A percentile compares a stretch with the other conserved stretches of the same genome.
These are phyloP conservation scores for Westerdykella ornata DNA, from an alignment of 2,329 filamentous ascomycete species.

Conservation along the genomic window DNA sequence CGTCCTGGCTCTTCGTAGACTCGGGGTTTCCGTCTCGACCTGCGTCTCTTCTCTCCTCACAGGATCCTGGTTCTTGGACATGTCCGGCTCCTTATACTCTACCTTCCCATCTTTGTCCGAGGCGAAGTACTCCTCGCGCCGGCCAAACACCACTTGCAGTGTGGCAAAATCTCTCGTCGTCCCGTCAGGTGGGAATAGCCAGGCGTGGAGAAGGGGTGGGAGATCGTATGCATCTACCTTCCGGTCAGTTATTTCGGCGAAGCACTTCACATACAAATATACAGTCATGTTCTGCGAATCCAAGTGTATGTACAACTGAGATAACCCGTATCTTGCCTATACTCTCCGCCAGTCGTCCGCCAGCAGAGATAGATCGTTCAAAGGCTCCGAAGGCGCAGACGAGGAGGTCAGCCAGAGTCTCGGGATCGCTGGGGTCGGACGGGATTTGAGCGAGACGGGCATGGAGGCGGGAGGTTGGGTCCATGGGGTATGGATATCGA, in stretches of 20 bases:
- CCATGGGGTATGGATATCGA: constrained; percentile 14
- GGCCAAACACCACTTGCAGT: constrained; percentile 36
- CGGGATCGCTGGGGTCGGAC: constrained; percentile 23
- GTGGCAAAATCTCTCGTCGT: constrained; percentile 28
- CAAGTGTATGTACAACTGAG: neutral
- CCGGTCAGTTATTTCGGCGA: too few species aligned
- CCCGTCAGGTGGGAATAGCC: constrained; percentile 30
- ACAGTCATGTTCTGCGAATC: neutral
- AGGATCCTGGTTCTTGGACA: constrained; percentile 11
- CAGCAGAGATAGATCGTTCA: constrained; percentile 37
- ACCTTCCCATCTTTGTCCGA: constrained; percentile 36
- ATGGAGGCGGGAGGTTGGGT: constrained; percentile 27
- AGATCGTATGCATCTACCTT: constrained; percentile 32
- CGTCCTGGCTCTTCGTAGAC: constrained; percentile 23
- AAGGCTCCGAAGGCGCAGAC: constrained; percentile 38
- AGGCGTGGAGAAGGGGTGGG: constrained; percentile 26
- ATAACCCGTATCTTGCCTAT: constrained; percentile 28
- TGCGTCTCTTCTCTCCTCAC: constrained; percentile 7
- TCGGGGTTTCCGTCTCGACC: constrained; percentile 12
- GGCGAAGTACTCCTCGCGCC: constrained; percentile 37
- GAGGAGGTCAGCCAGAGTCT: constrained; percentile 34
- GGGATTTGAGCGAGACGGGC: constrained; percentile 29
- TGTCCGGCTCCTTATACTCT: constrained; percentile 30
- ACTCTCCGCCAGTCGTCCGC: constrained; percentile 32
- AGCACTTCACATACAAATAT: neutral